Conservation (phyloP, 1,139 yeast genomes). For the Meyerozyma sp. region DNA sequence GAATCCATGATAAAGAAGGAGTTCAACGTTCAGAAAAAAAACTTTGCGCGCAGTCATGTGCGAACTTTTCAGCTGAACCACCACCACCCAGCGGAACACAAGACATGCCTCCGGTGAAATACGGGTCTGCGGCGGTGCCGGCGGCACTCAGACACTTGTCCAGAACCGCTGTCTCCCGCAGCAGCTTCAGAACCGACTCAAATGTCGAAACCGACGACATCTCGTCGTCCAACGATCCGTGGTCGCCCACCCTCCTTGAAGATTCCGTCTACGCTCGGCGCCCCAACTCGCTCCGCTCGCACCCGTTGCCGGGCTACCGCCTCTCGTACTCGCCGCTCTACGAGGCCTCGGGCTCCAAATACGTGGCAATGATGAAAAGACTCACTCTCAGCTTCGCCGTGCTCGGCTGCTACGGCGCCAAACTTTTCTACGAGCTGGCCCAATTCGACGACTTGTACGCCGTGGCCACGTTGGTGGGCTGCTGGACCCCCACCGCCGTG, state of each 20-base stretch:
- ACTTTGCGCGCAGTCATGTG: neutral
- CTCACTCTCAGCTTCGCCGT: constrained; percentile 51
- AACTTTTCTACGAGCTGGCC: constrained; percentile 51
- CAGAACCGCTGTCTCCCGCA: neutral
- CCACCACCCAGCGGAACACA: too few relatives aligned
- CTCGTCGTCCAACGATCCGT: constrained; percentile 39
- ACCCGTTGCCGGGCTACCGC: constrained; percentile 35
- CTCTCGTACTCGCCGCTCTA: constrained; percentile 52
- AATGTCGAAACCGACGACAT: constrained; percentile 40
- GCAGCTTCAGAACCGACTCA: constrained; percentile 17
- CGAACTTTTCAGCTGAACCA: neutral
- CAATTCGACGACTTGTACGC: constrained; percentile 54
- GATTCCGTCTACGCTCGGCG: constrained; percentile 31
- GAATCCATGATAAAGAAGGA: constrained; percentile 49
- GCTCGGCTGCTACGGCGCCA: constrained; percentile 50
- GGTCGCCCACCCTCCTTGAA: constrained; percentile 42
- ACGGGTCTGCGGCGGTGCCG: neutral
- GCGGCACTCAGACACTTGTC: neutral
- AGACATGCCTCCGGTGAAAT: neutral
- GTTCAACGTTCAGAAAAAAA: neutral
- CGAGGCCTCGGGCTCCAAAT: constrained; percentile 51
- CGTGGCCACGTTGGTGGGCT: constrained; percentile 29
- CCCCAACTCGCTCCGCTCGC: constrained; percentile 18
- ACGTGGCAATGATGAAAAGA: constrained; percentile 51
- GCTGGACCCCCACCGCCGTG: constrained; percentile 44